These are phyloP conservation scores for Schwanniomyces occidentalis DNA, from an alignment of 805 yeast species.

Conservation along the genomic window DNA sequence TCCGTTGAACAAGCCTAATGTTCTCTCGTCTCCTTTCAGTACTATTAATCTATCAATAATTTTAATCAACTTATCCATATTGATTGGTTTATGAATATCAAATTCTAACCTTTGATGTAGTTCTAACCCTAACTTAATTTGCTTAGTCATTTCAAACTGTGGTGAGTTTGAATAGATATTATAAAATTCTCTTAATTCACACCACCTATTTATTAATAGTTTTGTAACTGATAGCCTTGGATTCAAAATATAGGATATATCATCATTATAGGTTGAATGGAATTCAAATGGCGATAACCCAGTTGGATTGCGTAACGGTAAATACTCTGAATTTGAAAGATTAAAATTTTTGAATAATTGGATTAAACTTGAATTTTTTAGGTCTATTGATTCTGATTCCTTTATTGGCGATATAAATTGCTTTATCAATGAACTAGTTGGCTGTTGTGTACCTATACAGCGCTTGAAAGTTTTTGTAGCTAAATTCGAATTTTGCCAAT, in stretches of 20 bases:
- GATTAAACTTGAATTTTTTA: constrained; percentile 1
- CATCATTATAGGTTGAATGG: constrained; percentile 24
- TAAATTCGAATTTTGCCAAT: too few relatives aligned
- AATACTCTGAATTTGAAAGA: constrained; percentile 1
- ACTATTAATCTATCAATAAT: constrained; percentile 8
- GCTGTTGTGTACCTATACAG: too few relatives aligned
- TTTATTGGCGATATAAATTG: constrained; percentile 2
- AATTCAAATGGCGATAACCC: constrained; percentile 23
- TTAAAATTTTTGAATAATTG: constrained; percentile 4
- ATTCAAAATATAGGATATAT: constrained; percentile 17
- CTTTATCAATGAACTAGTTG: too few relatives aligned
- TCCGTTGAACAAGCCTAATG: not conserved
- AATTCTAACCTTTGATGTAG: constrained; percentile 51
- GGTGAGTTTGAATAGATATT: constrained; percentile 48
- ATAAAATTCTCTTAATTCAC: constrained; percentile 62
- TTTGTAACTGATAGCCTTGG: constrained; percentile 60
- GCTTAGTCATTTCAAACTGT: constrained; percentile 25
- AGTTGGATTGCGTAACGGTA: constrained; percentile 17
- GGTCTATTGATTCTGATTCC: not conserved
- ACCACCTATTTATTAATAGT: constrained; percentile 61
- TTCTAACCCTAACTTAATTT: constrained; percentile 48
- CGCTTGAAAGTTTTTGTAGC: too few relatives aligned
- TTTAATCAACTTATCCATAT: constrained; percentile 14
- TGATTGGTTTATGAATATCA: constrained; percentile 41
- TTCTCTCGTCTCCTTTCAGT: constrained; percentile 3